phyloP scores from a whole-genome alignment of 768 basidiomycete genomes.

The Trametes elegans region DNA sequence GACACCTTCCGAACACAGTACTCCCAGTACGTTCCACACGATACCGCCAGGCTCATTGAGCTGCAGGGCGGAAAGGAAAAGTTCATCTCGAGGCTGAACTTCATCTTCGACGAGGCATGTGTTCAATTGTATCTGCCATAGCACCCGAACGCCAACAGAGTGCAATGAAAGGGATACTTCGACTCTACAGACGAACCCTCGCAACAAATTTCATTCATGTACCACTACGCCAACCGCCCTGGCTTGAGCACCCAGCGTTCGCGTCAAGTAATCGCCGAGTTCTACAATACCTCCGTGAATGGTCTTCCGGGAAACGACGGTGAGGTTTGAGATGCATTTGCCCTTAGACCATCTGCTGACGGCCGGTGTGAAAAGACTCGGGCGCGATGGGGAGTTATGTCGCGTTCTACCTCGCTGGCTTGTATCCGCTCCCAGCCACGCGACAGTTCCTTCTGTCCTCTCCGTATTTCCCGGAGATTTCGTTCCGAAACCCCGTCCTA shows the following conservation, averaged over 20 bases:
- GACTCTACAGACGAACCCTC: slow-evolving; percentile 64
- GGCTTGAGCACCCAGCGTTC: slow-evolving; percentile 57
- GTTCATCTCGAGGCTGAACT: slow-evolving; percentile 54
- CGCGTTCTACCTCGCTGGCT: slow-evolving; percentile 54
- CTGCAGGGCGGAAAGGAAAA: slow-evolving; percentile 57
- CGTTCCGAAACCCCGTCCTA: slow-evolving; percentile 57
- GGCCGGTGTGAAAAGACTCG: slow-evolving; percentile 16
- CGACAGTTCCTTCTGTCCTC: slow-evolving; percentile 56
- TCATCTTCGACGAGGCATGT: slow-evolving; percentile 51
- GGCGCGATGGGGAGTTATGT: slow-evolving; percentile 67
- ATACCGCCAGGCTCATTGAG: slow-evolving; percentile 57
- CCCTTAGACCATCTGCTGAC: not conserved
- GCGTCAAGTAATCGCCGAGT: slow-evolving; percentile 51
- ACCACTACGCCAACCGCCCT: slow-evolving; percentile 62
- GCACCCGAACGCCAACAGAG: too few relatives aligned
- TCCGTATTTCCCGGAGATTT: slow-evolving; percentile 56
- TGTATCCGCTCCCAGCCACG: slow-evolving; percentile 65
- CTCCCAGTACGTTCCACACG: slow-evolving; percentile 58
- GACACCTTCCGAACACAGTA: not conserved
- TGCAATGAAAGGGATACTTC: slow-evolving; percentile 49
- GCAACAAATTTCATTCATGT: slow-evolving; percentile 69
- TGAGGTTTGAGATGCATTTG: slow-evolving; percentile 28
- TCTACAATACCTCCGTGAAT: slow-evolving; percentile 53
- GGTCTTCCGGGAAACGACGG: slow-evolving; percentile 69
- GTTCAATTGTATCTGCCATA: too few relatives aligned